These are phyloP conservation scores for Naganishia vaughanmartiniae DNA, from an alignment of 768 basidiomycete species.

Conservation along the genomic window DNA sequence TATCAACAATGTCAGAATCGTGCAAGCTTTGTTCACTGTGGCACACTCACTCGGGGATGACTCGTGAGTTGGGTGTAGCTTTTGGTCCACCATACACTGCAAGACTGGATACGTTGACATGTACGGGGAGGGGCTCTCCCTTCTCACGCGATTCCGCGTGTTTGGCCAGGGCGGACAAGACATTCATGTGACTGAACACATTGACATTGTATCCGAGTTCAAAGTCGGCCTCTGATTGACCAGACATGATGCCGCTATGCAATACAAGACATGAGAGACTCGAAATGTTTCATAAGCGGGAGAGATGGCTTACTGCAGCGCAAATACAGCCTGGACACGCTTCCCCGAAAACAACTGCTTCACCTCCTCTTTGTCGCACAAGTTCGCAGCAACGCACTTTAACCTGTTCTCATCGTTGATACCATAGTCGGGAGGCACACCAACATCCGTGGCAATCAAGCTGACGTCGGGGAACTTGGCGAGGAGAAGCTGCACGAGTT, in stretches of 20 bases:
- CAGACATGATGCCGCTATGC: conserved; percentile 62
- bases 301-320: conserved; percentile 25
- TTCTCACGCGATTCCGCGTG: conserved; percentile 38
- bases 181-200: conserved; percentile 48
- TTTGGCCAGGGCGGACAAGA: conserved; percentile 40
- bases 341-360: conserved; percentile 30
- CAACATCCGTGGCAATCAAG: conserved; percentile 50
- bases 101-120: conserved; percentile 48
- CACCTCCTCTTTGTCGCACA: conserved; percentile 33
- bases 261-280: neutral
- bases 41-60: conserved; percentile 45
- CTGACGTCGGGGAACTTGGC: conserved; percentile 40
- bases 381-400: conserved; percentile 33
- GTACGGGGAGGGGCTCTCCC: conserved; percentile 40
- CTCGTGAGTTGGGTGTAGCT: conserved; percentile 41
- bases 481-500: conserved; percentile 46
- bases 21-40: neutral
- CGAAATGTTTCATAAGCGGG: no score
- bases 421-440: conserved; percentile 40
- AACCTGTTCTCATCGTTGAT: conserved; percentile 26
- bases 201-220: conserved; percentile 57
- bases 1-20: neutral
- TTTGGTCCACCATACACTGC: conserved; percentile 51
- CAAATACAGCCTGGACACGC: conserved; percentile 34
- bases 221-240: conserved; percentile 63